Evolutionary conservation across 164 flowering plant species (phyloP).

Genomic region (Macadamia integrifolia): DNA sequence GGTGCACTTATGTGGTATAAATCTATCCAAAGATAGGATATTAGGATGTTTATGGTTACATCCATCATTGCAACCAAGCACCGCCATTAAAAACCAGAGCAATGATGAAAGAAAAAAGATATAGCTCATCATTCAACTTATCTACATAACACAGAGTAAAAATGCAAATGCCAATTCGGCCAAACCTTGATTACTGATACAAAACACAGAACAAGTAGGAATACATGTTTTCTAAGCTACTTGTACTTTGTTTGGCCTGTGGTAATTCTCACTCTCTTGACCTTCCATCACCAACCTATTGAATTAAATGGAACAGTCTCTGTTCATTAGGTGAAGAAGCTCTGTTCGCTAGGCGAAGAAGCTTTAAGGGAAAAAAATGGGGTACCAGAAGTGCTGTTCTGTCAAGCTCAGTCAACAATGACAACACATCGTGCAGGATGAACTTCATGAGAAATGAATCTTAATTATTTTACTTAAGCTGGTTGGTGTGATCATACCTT

Average conservation of each 20-base stretch:
- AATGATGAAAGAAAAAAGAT: background rate
- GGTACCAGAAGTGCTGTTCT: too few relatives aligned
- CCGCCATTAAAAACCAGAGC: background rate
- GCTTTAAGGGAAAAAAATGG: too few relatives aligned
- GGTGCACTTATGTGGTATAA: background rate
- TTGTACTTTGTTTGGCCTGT: too few relatives aligned
- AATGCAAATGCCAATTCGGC: too few relatives aligned
- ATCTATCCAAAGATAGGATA: background rate
- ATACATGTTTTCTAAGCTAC: too few relatives aligned
- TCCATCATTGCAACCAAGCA: background rate
- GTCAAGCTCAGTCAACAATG: background rate
- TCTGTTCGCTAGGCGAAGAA: too few relatives aligned
- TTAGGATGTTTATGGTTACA: background rate
- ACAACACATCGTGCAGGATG: background rate
- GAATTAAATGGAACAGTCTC: too few relatives aligned
- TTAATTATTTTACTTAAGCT: background rate
- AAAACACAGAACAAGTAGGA: too few relatives aligned
- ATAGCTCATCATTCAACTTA: background rate
- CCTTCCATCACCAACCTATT: too few relatives aligned
- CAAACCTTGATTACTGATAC: too few relatives aligned
- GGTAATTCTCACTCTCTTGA: too few relatives aligned
- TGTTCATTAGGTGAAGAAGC: too few relatives aligned
- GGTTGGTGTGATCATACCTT: slow-evolving; percentile 40
- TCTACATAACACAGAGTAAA: background rate
- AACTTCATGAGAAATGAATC: background rate